Evolutionary conservation across 305 asterid species (phyloP).

Genomic region (Fraxinus sp.): DNA sequence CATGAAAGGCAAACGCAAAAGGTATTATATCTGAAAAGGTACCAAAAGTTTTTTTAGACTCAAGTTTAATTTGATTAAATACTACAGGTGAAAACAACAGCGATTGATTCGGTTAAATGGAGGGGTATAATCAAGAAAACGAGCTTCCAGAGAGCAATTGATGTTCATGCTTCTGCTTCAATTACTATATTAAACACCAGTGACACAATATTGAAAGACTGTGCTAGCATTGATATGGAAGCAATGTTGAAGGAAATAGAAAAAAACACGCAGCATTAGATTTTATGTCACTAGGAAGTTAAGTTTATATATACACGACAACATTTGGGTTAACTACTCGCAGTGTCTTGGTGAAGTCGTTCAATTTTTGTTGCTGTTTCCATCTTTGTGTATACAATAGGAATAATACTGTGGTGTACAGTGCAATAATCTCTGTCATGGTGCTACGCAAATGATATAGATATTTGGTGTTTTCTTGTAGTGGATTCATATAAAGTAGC

Average conservation of each 20-base stretch:
- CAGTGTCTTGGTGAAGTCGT: background rate
- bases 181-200: background rate
- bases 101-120: background rate
- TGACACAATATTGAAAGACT: background rate
- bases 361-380: background rate
- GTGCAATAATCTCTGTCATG: slow-evolving; percentile 16
- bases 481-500: background rate
- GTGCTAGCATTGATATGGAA: background rate
- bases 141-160: background rate
- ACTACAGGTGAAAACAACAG: slow-evolving; percentile 10
- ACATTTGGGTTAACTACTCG: background rate
- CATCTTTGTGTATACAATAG: background rate
- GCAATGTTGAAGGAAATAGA: background rate
- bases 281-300: background rate
- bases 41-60: background rate
- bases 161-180: background rate
- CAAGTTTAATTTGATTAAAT: background rate
- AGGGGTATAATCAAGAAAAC: background rate
- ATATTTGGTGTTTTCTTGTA: background rate
- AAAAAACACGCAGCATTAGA: background rate
- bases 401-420: slow-evolving; percentile 17
- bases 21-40: slow-evolving; percentile 23
- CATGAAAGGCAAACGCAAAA: slow-evolving; percentile 47
- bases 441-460: background rate
- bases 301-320: background rate